Conservation (phyloP, 495 filamentous ascomycete species). For the Aspergillus saccharolyticus region DNA sequence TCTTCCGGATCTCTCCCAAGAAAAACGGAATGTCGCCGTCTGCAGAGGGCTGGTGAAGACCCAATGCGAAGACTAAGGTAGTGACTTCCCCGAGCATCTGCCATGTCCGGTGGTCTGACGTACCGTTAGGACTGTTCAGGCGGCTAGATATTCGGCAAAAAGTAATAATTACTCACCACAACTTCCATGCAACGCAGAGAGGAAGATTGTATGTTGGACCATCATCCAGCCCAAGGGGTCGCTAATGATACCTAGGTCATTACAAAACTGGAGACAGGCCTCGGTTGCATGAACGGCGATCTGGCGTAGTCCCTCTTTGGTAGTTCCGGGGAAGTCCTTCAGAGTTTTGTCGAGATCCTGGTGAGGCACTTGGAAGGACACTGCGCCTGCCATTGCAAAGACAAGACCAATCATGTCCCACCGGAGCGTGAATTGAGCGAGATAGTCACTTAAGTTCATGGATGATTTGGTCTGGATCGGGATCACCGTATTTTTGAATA, state of each 20-base stretch:
- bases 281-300: conserved; percentile 20
- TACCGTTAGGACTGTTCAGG: too few relatives aligned
- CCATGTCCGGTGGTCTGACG: conserved; percentile 25
- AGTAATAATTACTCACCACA: conserved; percentile 19
- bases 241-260: conserved; percentile 23
- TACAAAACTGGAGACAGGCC: conserved; percentile 28
- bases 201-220: conserved; percentile 19
- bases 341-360: conserved; percentile 8
- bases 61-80: conserved; percentile 40
- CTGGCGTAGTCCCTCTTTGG: conserved; percentile 6
- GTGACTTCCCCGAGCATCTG: conserved; percentile 25
- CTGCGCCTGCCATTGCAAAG: conserved; percentile 19
- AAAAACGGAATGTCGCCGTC: conserved; percentile 36
- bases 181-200: conserved; percentile 22
- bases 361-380: conserved; percentile 13
- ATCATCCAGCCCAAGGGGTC: conserved; percentile 22
- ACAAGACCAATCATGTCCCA: conserved; percentile 27
- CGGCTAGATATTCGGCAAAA: neutral
- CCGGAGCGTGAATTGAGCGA: conserved; percentile 7
- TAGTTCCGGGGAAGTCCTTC: conserved; percentile 9
- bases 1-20: conserved; percentile 40
- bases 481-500: conserved; percentile 21
- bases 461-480: conserved; percentile 13
- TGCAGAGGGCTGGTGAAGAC: conserved; percentile 45
- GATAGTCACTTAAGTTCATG: conserved; percentile 22